These are phyloP conservation scores for Nicotiana obtusifolia DNA, from an alignment of 257 asterid genomes.

Conservation along the genomic window DNA sequence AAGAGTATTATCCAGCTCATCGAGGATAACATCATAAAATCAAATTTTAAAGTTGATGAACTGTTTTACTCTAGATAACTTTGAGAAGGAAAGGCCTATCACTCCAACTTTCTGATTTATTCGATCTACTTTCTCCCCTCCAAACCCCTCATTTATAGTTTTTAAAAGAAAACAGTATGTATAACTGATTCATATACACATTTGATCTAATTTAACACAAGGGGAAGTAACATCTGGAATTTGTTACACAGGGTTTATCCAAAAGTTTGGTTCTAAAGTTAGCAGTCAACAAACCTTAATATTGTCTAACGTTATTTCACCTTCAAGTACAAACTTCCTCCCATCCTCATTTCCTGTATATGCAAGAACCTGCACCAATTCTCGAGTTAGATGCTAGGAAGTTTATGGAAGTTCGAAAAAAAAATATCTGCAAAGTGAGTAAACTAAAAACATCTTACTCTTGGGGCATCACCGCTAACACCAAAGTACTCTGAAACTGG, in stretches of 20 bases:
- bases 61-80: not conserved
- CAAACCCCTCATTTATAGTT: not conserved
- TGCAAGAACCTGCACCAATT: slow-evolving; percentile 64
- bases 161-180: not conserved
- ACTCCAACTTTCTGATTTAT: not conserved
- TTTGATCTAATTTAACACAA: not conserved
- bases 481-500: slow-evolving; percentile 83
- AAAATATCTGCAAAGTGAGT: not conserved
- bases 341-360: slow-evolving; percentile 92
- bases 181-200: not conserved
- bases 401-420: not conserved
- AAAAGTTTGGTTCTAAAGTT: not conserved
- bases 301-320: slow-evolving; percentile 51
- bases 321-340: slow-evolving; percentile 71
- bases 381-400: slow-evolving; percentile 5
- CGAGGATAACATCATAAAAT: not conserved
- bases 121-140: not conserved
- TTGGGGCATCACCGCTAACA: slow-evolving; percentile 51
- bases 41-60: not conserved
- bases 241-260: not conserved
- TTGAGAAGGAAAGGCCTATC: not conserved
- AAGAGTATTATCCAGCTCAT: not conserved
- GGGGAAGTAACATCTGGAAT: not conserved
- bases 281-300: slow-evolving; percentile 49
- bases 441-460: slow-evolving; percentile 33